Evolutionary conservation across 2,329 filamentous ascomycete species (phyloP), one percentile per base, ranked within the genome.

Genomic region (Claviceps africana): DNA sequence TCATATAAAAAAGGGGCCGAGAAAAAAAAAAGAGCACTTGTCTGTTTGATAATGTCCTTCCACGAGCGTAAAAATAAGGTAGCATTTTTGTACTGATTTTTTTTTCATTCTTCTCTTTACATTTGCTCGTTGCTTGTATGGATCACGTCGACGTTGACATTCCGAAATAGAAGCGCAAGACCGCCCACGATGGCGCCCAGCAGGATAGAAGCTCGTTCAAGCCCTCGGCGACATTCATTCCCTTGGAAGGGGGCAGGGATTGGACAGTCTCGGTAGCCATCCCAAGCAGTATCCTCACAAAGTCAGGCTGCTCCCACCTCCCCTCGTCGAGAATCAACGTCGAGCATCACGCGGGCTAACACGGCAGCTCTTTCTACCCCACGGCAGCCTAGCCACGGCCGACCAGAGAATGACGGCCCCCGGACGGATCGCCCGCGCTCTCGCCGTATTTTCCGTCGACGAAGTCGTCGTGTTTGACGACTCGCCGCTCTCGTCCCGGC

Each of bases 381-480:
- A n/a, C n/a, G n/a, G n/a, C 28, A 89, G 85, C 63, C 81, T 83
- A 39, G 73, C 79, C 53, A 85, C 83, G 10, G 80, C 83, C 56
- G 87, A 94, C 55, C 82, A 87, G 62, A 84, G 88, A 63, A 88
- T 84, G 37, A 75, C 77, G 47, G 74, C 86, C 47, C 84, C 83
- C 1, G 86, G 85, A 8, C 82, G 85, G 57, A 82, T 95, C 51
- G 88, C 88, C 6, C 85, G 88, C 51, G 86, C 87, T 35, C 77
- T 88, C 50, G 85, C 86, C 55, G 83, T 94, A 56, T 94, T 93
- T 69, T 84, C 80, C 61, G 77, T 95, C 58, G 88, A 95, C 64
- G 88, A 95, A 68, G 76, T 94, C 31, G 75, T 95, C 49, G 72
- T 95, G 51, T 95, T 86, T 65, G 82, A 91, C 62, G 88, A 94